These are phyloP conservation scores for Musa acuminata DNA, from an alignment of 176 grass and related monocot genomes.

Conservation along the genomic window DNA sequence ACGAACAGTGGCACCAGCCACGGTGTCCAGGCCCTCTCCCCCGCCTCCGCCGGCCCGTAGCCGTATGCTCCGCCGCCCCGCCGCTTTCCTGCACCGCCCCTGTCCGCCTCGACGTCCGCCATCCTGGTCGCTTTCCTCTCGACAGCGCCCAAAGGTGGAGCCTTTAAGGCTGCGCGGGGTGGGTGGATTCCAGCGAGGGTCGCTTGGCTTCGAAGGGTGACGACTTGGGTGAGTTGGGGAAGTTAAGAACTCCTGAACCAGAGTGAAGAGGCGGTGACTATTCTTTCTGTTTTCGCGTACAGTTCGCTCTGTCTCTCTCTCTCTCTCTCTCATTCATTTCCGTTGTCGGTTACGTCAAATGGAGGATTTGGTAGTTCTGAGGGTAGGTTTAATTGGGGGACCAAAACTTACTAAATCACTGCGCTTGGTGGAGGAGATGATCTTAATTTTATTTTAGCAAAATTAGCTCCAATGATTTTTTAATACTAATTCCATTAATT, in stretches of 20 bases:
- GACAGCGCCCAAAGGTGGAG: background rate
- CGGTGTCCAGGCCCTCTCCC: slow-evolving; percentile 56
- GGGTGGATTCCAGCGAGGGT: slow-evolving; percentile 15
- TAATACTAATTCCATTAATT: no score
- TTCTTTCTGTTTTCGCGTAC: no score
- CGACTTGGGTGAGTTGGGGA: background rate
- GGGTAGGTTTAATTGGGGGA: no score
- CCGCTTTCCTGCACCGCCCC: slow-evolving; percentile 33
- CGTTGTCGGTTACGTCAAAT: no score
- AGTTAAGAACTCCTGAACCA: background rate
- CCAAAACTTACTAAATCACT: no score
- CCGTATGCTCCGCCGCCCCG: slow-evolving; percentile 18
- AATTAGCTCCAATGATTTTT: no score
- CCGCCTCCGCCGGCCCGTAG: slow-evolving; percentile 13
- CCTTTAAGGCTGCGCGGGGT: background rate
- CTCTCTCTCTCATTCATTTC: no score
- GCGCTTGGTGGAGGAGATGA: no score
- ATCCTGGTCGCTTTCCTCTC: background rate
- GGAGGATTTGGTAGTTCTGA: no score
- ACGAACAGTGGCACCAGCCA: slow-evolving; percentile 79
- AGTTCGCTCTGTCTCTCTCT: no score
- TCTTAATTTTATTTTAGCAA: no score
- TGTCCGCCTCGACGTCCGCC: slow-evolving; percentile 9
- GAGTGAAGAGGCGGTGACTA: background rate
- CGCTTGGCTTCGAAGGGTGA: slow-evolving; percentile 5